These are phyloP conservation scores for Gynostemma pentaphyllum DNA, from an alignment of 306 rosid genomes.

Conservation along the genomic window DNA sequence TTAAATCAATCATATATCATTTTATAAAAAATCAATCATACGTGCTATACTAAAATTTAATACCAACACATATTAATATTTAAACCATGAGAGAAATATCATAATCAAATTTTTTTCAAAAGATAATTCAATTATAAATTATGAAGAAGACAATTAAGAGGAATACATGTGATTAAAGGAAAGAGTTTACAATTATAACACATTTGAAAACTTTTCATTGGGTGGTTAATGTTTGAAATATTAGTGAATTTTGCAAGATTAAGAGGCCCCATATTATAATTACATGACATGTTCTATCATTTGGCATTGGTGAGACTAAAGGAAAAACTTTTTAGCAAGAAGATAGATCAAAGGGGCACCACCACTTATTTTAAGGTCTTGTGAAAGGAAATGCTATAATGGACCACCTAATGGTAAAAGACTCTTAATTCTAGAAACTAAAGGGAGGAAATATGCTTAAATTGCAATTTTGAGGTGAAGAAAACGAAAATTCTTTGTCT, in stretches of 20 bases:
- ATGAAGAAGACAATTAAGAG: constrained; percentile 13
- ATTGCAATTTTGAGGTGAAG: neutral
- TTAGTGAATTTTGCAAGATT: constrained; percentile 13
- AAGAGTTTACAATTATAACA: constrained; percentile 16
- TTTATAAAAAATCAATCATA: too few species aligned
- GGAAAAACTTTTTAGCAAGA: neutral
- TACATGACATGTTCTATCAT: constrained; percentile 27
- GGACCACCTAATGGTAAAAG: constrained; percentile 39
- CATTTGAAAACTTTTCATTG: constrained; percentile 22
- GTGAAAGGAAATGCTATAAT: constrained; percentile 7
- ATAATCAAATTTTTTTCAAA: neutral
- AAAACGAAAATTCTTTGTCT: neutral
- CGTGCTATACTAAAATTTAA: too few species aligned
- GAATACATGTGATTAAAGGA: constrained; percentile 23
- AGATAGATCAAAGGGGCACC: constrained; percentile 7
- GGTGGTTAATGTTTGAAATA: constrained; percentile 17
- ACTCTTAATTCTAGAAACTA: constrained; percentile 18
- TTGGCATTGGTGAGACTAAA: constrained; percentile 15
- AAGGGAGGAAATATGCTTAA: neutral
- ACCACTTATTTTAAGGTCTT: constrained; percentile 8
- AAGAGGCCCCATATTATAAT: constrained; percentile 45
- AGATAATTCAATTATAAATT: neutral
- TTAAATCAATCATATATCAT: too few species aligned
- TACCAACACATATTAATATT: neutral
- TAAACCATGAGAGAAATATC: neutral